phyloP scores from a whole-genome alignment of 441 rosid genomes.

The Euphorbia corollata region DNA sequence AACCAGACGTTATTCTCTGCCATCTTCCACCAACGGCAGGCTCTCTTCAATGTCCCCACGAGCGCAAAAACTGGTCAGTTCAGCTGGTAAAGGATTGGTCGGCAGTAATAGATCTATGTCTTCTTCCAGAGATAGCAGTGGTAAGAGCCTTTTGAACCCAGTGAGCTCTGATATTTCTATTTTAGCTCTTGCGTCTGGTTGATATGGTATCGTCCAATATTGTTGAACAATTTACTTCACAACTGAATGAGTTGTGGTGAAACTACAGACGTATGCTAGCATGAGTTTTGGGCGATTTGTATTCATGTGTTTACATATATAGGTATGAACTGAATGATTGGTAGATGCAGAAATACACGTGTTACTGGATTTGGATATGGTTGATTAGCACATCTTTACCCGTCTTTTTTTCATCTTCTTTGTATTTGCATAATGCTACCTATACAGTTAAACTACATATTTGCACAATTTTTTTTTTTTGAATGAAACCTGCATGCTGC shows the following conservation, averaged over 20 bases:
- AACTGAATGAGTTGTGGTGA: neutral
- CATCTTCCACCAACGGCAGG: conserved; percentile 46
- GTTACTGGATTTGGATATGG: neutral
- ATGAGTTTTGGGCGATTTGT: neutral
- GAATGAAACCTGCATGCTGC: neutral
- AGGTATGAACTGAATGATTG: neutral
- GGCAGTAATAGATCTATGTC: conserved; percentile 22
- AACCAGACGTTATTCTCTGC: conserved; percentile 62
- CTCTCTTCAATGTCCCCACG: conserved; percentile 47
- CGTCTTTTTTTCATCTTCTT: neutral
- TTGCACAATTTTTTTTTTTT: neutral
- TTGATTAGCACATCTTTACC: too few species aligned
- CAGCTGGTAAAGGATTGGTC: conserved; percentile 18
- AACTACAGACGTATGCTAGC: neutral
- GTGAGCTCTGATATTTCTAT: neutral
- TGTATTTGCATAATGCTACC: neutral
- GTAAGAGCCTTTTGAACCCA: conserved; percentile 30
- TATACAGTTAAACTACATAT: neutral
- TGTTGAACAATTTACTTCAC: neutral
- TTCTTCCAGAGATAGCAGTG: conserved; percentile 46
- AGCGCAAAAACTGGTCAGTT: conserved; percentile 31
- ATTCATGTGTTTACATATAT: neutral
- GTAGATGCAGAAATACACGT: neutral
- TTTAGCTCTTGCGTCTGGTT: neutral
- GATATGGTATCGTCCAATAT: neutral